Evolutionary conservation across 140 eudicot genomes (phyloP), one percentile per base, ranked within the genome.

Genomic region (Anethum foeniculum): DNA sequence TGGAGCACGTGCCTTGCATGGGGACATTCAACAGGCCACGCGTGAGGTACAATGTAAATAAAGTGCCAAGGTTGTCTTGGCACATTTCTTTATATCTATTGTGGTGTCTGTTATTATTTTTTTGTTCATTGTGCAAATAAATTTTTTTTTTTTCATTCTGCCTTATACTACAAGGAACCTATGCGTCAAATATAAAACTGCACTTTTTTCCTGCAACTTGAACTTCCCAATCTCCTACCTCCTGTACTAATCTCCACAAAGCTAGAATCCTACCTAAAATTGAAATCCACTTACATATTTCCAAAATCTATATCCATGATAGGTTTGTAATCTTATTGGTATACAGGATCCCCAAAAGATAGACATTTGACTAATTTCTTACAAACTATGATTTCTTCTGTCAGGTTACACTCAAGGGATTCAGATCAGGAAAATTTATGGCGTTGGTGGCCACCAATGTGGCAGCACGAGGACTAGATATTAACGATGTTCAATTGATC

Each of bases 1-100:
- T 56, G 99, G 97, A 82, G 97, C 99, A 28, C 96, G 97, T 41
- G 90, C 97, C 46, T 80, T 92, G 84, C 99, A 94, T 80, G 99
- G 99, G 43, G 99, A 94, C 81, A 92, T 94, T 81, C 97, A 94
- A 76, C 98, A 94, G 82, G 72, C 96, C 78, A 88, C 87, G 30
- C 97, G 98, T 44, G 98, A 94, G 94, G 97, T 92, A 87, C 67
- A 9, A 41, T 77, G 7, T 51, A 15, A 8, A 32, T 12, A 6
- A 36, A 7, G 43, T 43, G 56, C 56, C 9, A 9, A 11, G 69
- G 69, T 62, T 62, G 36, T n/a, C 27, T n/a, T 74, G 30, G 23
- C 28, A 23, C n/a, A 73, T 39, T 73, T 72, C 21, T 38, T 19
- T 14, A 32, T 32, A 28, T 68, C n/a, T 14, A 30, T 5, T 68